A percentile compares a stretch with the other conserved stretches of the same genome.
These are phyloP conservation scores for Pinus albicaulis DNA, from an alignment of 75 land plant genomes.

Conservation along the genomic window DNA sequence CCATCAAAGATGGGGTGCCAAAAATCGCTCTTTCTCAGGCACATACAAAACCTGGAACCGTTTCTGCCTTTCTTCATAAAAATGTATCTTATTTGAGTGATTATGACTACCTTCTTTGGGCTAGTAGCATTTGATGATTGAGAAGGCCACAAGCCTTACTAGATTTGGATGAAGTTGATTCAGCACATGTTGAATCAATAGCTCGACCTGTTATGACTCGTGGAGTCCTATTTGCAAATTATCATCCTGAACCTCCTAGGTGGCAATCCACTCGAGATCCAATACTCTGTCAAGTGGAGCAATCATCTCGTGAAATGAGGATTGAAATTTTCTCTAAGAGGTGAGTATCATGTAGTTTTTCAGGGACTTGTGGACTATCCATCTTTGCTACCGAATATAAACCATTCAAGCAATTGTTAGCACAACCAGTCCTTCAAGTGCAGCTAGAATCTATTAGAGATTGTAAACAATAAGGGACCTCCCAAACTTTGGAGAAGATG, in stretches of 20 bases:
- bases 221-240: constrained; percentile 85
- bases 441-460: constrained; percentile 4
- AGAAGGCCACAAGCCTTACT: neutral
- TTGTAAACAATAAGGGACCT: constrained; percentile 25
- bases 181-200: constrained; percentile 40
- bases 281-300: constrained; percentile 82
- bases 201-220: constrained; percentile 87
- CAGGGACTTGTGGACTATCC: constrained; percentile 3
- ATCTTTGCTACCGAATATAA: constrained; percentile 38
- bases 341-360: neutral
- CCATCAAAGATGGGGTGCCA: constrained; percentile 83
- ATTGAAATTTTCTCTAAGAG: constrained; percentile 24
- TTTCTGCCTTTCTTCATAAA: constrained; percentile 83
- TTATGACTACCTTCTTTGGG: constrained; percentile 62
- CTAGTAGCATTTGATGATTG: neutral
- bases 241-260: constrained; percentile 69
- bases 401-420: constrained; percentile 40
- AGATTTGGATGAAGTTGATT: constrained; percentile 26
- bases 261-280: constrained; percentile 90
- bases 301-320: constrained; percentile 43
- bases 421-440: constrained; percentile 8
- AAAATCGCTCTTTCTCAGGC: constrained; percentile 76
- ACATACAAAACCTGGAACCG: constrained; percentile 67
- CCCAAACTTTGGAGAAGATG: constrained; percentile 54
- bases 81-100: constrained; percentile 81